Percentiles rank a stretch among this genome's conserved stretches.
Conservation (phyloP, 495 filamentous ascomycete genomes). For the Penicillium macrosclerotiorum region DNA sequence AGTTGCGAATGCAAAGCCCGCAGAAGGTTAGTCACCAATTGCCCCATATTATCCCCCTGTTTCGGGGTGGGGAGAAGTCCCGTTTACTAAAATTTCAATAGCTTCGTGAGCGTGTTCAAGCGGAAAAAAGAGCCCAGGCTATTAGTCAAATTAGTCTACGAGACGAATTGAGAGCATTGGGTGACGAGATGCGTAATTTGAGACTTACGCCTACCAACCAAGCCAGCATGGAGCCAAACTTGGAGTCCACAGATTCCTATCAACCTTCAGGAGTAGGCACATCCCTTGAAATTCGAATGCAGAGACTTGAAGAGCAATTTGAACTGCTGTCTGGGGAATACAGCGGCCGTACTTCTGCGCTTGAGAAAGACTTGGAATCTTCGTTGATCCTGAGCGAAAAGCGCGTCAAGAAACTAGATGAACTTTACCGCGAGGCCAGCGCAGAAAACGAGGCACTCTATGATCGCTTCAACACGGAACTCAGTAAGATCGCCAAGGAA, state of each 20-base stretch:
- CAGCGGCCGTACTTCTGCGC: conserved; percentile 52
- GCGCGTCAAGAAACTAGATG: conserved; percentile 81
- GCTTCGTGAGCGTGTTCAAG: conserved; percentile 82
- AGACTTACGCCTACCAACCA: conserved; percentile 38
- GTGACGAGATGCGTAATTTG: conserved; percentile 72
- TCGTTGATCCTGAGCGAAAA: conserved; percentile 68
- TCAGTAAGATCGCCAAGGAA: conserved; percentile 77
- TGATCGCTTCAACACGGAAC: conserved; percentile 86
- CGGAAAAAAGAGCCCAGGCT: conserved; percentile 70
- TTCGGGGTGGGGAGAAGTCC: no score
- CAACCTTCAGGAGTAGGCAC: conserved; percentile 19
- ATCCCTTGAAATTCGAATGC: conserved; percentile 56
- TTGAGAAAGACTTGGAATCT: conserved; percentile 67
- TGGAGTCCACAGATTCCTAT: conserved; percentile 1
- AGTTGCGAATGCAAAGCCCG: conserved; percentile 82
- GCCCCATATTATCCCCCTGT: no score
- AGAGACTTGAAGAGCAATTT: conserved; percentile 62
- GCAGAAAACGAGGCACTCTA: conserved; percentile 95
- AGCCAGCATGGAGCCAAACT: conserved; percentile 11
- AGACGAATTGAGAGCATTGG: conserved; percentile 76
- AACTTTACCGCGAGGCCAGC: conserved; percentile 82
- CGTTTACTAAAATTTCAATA: conserved; percentile 16
- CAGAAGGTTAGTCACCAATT: conserved; percentile 57
- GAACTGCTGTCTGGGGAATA: conserved; percentile 61
- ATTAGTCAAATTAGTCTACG: conserved; percentile 66